Base-by-base conservation (phyloP, 768 basidiomycete species). In the Xerocomus brunneocitrinus region DNA sequence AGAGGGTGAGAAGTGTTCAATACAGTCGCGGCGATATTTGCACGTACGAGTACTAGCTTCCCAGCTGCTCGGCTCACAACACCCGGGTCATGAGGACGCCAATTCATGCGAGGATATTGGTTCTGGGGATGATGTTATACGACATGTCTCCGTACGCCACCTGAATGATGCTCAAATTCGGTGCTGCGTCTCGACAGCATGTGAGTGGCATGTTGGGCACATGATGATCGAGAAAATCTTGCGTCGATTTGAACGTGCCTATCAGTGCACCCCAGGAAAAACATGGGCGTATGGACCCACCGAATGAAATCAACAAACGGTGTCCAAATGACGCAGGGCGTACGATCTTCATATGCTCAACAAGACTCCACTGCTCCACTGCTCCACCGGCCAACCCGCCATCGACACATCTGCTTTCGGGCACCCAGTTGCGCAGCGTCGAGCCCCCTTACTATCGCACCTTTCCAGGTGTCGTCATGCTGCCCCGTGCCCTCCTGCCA, bases 301-400 rank as follows among this genome's bases (percentile, higher is more conserved):
- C 30, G 31, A 55, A 38, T 63, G 52, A 13, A 44, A 52, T 27
- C 9, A 19, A 19, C 19, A 19, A 19, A 19, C 19, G 19, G 19
- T 34, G 32, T 34, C 32, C 32, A 9, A 34, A 34, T 4, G 32
- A 34, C 13, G 32, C 9, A n/a, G n/a, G 52, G 44, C 47, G 39
- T 27, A 38, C 32, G 50, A 35, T 28, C 24, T 36, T 19, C 30
- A 47, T 39, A 8, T 19, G 28, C 43, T 12, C 34, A 31, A 22
- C 32, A 46, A 19, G 32, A 8, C 30, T 1, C 42, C 50, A 30
- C 27, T 25, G 16, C 28, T 0, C 42, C 49, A 28, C 27, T n/a
- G 16, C 34, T 45, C 80, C 82, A 82, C 34, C 71, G 69, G 24
- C 81, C 83, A n/a, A 79, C 65, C 86, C 85, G 86, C 71, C 77